These are phyloP conservation scores for Lentinus polychrous DNA, from an alignment of 1,284 basidiomycete species.

Conservation along the genomic window DNA sequence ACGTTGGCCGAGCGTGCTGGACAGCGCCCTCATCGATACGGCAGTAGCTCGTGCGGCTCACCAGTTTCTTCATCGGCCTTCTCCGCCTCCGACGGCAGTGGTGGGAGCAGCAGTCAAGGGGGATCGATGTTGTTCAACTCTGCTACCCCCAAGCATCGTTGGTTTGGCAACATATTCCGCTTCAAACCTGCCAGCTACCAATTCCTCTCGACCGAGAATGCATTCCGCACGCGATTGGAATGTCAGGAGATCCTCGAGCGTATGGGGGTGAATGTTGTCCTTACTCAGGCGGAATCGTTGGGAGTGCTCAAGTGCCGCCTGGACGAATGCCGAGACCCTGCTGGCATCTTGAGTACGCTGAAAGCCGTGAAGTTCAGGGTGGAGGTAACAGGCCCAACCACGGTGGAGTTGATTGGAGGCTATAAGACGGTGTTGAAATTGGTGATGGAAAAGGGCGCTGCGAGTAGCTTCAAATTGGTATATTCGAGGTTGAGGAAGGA, in stretches of 20 bases:
- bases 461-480: slow-evolving; percentile 72
- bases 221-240: slow-evolving; percentile 65
- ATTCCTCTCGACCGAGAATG: slow-evolving; percentile 61
- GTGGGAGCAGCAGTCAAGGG: slow-evolving; percentile 14
- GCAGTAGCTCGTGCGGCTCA: not conserved
- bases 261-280: slow-evolving; percentile 64
- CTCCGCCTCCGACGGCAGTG: slow-evolving; percentile 31
- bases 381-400: slow-evolving; percentile 50
- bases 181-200: slow-evolving; percentile 68
- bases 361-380: slow-evolving; percentile 76
- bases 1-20: slow-evolving; percentile 31
- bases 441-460: slow-evolving; percentile 81
- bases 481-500: slow-evolving; percentile 60
- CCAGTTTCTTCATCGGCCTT: slow-evolving; percentile 31
- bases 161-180: slow-evolving; percentile 88
- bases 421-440: slow-evolving; percentile 57
- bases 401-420: slow-evolving; percentile 38
- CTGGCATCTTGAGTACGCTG: slow-evolving; percentile 46
- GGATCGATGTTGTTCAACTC: slow-evolving; percentile 8
- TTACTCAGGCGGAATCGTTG: slow-evolving; percentile 54
- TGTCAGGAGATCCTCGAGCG: slow-evolving; percentile 68
- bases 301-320: slow-evolving; percentile 56
- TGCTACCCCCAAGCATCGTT: slow-evolving; percentile 62
- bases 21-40: slow-evolving; percentile 21
- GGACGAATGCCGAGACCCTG: slow-evolving; percentile 50